Evolutionary conservation across 768 basidiomycete genomes (phyloP).

Genomic region (Rhizopogon vulgaris): DNA sequence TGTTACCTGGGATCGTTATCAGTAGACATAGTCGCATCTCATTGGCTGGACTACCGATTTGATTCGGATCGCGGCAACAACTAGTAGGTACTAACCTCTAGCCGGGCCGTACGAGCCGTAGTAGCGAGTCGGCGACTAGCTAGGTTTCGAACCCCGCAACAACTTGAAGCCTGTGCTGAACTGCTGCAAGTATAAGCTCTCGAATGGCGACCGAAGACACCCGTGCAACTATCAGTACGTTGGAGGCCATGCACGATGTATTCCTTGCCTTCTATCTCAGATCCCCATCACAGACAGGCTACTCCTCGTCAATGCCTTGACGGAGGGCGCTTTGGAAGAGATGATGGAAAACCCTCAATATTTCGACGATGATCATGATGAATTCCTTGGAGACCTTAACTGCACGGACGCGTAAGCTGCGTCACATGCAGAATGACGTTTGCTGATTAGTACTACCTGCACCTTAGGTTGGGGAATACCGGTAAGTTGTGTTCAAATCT

Average conservation of each 20-base stretch:
- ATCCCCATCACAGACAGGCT: slow-evolving; percentile 15
- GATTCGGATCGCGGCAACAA: no score
- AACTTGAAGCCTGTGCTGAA: no score
- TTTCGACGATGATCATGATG: slow-evolving; percentile 5
- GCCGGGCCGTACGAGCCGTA: no score
- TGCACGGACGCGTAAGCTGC: slow-evolving; percentile 23
- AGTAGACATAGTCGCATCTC: no score
- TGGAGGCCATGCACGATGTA: background rate
- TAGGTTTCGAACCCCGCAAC: no score
- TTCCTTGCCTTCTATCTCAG: background rate
- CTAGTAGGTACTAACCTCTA: no score
- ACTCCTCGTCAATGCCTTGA: slow-evolving; percentile 17
- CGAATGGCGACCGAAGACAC: slow-evolving; percentile 13
- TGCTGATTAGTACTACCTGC: background rate
- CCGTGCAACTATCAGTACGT: slow-evolving; percentile 16
- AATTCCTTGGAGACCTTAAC: slow-evolving; percentile 25
- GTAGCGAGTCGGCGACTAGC: no score
- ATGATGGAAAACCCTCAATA: slow-evolving; percentile 16
- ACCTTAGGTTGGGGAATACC: slow-evolving; percentile 21
- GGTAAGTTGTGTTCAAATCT: slow-evolving; percentile 15
- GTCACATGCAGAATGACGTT: background rate
- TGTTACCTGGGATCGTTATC: no score
- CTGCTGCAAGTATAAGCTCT: background rate
- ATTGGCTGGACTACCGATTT: no score
- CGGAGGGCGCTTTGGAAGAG: slow-evolving; percentile 21